These are phyloP conservation scores for Mytilinidion resinicola DNA, from an alignment of 495 filamentous ascomycete genomes.

Conservation along the genomic window DNA sequence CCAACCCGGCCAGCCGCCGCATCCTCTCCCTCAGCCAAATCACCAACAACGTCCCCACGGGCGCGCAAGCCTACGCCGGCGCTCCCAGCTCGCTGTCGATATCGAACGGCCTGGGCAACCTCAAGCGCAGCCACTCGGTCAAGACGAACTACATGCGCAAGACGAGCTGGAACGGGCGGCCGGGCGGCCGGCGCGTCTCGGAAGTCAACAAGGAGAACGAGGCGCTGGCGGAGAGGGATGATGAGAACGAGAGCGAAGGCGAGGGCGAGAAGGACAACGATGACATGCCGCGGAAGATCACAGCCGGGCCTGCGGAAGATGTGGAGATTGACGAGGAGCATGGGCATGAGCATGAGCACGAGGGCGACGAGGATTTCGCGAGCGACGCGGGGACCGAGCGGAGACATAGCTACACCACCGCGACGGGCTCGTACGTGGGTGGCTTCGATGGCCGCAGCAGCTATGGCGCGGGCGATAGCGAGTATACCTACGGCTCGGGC, in stretches of 20 bases:
- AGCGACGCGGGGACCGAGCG: conserved; percentile 51
- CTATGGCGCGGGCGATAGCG: conserved; percentile 47
- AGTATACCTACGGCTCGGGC: conserved; percentile 43
- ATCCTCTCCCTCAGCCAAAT: conserved; percentile 89
- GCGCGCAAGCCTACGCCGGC: conserved; percentile 51
- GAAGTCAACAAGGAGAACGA: conserved; percentile 58
- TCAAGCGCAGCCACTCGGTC: conserved; percentile 62
- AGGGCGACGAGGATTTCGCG: conserved; percentile 34
- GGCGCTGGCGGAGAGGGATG: conserved; percentile 32
- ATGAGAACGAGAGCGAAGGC: conserved; percentile 32
- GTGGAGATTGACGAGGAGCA: conserved; percentile 44
- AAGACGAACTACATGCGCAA: conserved; percentile 62
- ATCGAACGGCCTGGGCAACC: conserved; percentile 36
- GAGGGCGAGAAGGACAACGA: conserved; percentile 4
- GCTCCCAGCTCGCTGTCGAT: conserved; percentile 48
- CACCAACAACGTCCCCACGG: conserved; percentile 61
- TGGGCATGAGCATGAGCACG: conserved; percentile 34
- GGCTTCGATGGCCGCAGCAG: conserved; percentile 43
- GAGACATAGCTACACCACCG: conserved; percentile 21
- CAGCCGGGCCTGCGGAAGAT: conserved; percentile 8
- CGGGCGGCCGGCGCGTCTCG: conserved; percentile 23
- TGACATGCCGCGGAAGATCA: background rate
- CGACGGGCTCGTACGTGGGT: conserved; percentile 25
- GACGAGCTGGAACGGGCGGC: conserved; percentile 59
- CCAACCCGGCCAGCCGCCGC: conserved; percentile 55